phyloP scores from a whole-genome alignment of 2,329 filamentous ascomycete genomes.

The Epichloe bromicola region DNA sequence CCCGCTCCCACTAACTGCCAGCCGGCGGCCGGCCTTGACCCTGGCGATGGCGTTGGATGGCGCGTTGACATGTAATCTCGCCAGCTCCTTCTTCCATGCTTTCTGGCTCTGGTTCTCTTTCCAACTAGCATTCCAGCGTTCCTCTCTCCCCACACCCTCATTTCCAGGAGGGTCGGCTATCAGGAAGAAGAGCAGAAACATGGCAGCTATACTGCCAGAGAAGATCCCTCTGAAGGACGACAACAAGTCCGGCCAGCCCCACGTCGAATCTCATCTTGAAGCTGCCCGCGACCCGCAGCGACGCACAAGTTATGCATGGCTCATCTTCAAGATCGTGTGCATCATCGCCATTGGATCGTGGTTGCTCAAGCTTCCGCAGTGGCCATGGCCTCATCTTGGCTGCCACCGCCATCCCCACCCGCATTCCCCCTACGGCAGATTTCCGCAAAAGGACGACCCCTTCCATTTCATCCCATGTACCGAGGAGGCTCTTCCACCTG shows the following conservation, averaged over 20 bases:
- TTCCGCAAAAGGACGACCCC: conserved; percentile 28
- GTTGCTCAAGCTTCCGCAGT: background rate
- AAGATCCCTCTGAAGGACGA: background rate
- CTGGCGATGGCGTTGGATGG: background rate
- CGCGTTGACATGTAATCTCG: background rate
- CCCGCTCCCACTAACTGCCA: too few relatives aligned
- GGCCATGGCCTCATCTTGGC: conserved; percentile 3
- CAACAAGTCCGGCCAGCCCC: background rate
- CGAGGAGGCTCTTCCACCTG: conserved; percentile 24
- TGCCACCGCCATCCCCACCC: conserved; percentile 4
- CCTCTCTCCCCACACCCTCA: background rate
- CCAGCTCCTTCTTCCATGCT: background rate
- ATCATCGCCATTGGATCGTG: conserved; percentile 1
- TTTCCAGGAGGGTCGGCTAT: background rate
- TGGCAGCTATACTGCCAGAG: background rate
- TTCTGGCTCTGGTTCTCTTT: too few relatives aligned
- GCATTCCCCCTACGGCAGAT: conserved; percentile 12
- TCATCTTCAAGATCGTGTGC: conserved; percentile 1
- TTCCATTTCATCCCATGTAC: conserved; percentile 37
- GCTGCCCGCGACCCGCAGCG: background rate
- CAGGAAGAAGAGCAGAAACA: background rate
- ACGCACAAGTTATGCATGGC: background rate
- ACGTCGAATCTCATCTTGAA: background rate
- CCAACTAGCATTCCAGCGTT: background rate
- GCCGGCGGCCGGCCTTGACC: background rate